Evolutionary conservation across 139 green algal genomes (phyloP), one percentile per base, ranked within the genome.

Genomic region (Mesotaenium endlicherianum): DNA sequence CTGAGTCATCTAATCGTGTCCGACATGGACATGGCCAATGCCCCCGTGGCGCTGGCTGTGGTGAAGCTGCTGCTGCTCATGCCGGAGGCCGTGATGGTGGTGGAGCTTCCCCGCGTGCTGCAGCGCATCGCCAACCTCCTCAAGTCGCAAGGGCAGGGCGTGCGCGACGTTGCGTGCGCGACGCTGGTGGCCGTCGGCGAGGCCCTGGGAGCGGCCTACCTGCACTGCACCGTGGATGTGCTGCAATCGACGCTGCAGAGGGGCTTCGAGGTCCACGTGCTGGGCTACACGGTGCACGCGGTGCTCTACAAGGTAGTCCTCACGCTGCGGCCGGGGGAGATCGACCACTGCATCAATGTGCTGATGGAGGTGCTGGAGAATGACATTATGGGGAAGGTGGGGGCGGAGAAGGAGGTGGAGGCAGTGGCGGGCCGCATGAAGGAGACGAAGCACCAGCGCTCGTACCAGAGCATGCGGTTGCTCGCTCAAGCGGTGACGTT

Each of bases 191-290:
- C 86, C 20, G 91, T 97, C 81, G 88, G 88, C 16, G 78, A 77
- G 40, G 91, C 94, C 83, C 91, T 98, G 39, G 95, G 95, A 0
- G 82, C 92, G 0, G 20, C 31, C 8, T 84, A 84, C 36, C 42
- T 84, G 26, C 44, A 77, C 14, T 84, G 38, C 77, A 39, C 64
- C 16, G 16, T 88, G 26, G 77, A 71, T 36, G 80, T 92, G 77
- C 86, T 95, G 47, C 60, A 59, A 39, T 79, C 80, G 0, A 87
- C 91, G 1, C 89, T 95, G 55, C 90, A 90, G 2, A 43, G 79
- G 39, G 94, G 94, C n/a, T 97, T 92, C 88, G 94, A 92, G 2
- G 91, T 93, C 2, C 94, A 98, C 64, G 92, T 98, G 20, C 89
- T 95, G 20, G 95, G 94, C 34, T 97, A 94, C 92, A 97, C 94